Evolutionary conservation across 2,329 filamentous ascomycete genomes (phyloP).

Genomic region (Periconia digitata): DNA sequence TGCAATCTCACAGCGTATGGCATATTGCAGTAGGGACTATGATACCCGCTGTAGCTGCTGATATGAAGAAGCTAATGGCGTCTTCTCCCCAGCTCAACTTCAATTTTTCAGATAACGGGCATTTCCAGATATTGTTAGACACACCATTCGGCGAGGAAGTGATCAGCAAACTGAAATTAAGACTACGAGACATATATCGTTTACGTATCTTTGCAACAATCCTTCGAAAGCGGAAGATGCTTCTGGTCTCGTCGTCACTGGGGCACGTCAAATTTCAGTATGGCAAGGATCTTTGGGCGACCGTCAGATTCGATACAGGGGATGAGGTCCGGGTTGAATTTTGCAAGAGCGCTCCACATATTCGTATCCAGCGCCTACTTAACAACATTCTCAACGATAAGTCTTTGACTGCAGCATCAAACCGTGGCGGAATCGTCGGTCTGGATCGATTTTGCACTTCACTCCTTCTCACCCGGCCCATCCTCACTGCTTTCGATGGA

Average conservation of each 20-base stretch:
- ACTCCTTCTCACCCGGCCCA: constrained; percentile 62
- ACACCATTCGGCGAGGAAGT: constrained; percentile 62
- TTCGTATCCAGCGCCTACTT: constrained; percentile 63
- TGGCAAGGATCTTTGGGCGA: constrained; percentile 55
- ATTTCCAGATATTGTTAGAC: constrained; percentile 64
- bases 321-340: constrained; percentile 59
- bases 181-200: constrained; percentile 68
- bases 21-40: constrained; percentile 46
- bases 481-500: constrained; percentile 63
- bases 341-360: constrained; percentile 66
- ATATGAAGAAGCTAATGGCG: constrained; percentile 44
- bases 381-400: constrained; percentile 60
- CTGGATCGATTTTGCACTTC: constrained; percentile 61
- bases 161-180: constrained; percentile 59
- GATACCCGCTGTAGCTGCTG: constrained; percentile 33
- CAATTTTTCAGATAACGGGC: constrained; percentile 62
- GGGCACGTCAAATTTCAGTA: constrained; percentile 69
- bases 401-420: constrained; percentile 48
- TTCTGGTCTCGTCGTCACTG: constrained; percentile 59
- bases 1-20: constrained; percentile 33
- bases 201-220: constrained; percentile 71
- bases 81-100: constrained; percentile 60
- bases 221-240: constrained; percentile 61
- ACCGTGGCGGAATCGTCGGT: constrained; percentile 55
- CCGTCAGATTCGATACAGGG: constrained; percentile 57